phyloP scores from a whole-genome alignment of 2,329 filamentous ascomycete genomes.

The Didymella glomerata region DNA sequence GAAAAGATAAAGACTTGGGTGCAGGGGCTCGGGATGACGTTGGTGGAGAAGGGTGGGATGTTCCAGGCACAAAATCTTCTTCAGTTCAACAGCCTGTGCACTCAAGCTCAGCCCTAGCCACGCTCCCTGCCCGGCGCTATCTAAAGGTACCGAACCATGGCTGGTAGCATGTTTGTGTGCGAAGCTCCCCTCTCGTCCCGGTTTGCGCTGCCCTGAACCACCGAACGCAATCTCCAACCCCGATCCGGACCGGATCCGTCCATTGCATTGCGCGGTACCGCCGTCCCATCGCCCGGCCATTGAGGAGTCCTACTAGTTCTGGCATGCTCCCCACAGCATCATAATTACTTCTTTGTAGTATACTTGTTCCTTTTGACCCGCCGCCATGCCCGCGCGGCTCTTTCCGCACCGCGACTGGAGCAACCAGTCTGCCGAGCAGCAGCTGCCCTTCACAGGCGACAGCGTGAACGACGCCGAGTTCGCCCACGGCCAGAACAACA shows the following conservation, averaged over 20 bases:
- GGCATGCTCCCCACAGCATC: constrained; percentile 12
- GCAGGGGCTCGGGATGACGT: constrained; percentile 13
- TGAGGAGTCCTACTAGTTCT: constrained; percentile 9
- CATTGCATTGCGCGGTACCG: constrained; percentile 1
- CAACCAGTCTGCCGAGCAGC: constrained; percentile 19
- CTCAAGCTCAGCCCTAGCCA: constrained; percentile 20
- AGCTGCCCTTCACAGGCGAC: constrained; percentile 47
- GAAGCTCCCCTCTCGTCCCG: neutral
- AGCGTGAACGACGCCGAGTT: constrained; percentile 42
- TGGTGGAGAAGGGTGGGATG: constrained; percentile 13
- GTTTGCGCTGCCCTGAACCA: constrained; percentile 8
- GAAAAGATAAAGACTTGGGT: neutral
- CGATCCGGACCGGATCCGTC: constrained; percentile 3
- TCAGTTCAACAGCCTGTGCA: constrained; percentile 21
- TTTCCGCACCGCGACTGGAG: constrained; percentile 20
- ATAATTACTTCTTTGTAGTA: neutral
- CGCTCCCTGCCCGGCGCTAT: constrained; percentile 18
- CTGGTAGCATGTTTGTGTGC: neutral
- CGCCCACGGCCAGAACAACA: constrained; percentile 28
- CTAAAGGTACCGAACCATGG: constrained; percentile 10
- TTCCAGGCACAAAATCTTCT: constrained; percentile 19
- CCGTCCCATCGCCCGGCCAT: neutral
- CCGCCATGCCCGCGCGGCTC: constrained; percentile 18
- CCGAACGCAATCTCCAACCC: neutral
- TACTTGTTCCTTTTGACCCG: neutral